Evolutionary conservation across 2,329 filamentous ascomycete genomes (phyloP).

Genomic region (Coniochaeta ligniaria): DNA sequence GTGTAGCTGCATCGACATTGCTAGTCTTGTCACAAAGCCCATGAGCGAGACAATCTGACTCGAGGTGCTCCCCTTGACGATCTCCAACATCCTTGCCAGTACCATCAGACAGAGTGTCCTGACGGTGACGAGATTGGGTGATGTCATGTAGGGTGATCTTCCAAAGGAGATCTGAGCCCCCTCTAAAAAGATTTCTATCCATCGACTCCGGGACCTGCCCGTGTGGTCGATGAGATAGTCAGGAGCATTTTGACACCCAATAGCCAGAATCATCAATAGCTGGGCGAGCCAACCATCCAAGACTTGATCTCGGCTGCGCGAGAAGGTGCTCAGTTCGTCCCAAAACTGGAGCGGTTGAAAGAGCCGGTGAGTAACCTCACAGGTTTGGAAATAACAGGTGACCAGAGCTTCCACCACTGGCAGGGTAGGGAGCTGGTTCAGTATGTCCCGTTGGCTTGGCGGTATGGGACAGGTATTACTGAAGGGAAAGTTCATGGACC

Average conservation of each 20-base stretch:
- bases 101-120: slow-evolving; percentile 17
- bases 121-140: slow-evolving; percentile 13
- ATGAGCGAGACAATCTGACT: slow-evolving; percentile 14
- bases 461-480: slow-evolving; percentile 8
- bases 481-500: slow-evolving; percentile 17
- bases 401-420: slow-evolving; percentile 13
- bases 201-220: slow-evolving; percentile 11
- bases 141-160: slow-evolving; percentile 11
- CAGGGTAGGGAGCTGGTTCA: slow-evolving; percentile 12
- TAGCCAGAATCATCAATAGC: slow-evolving; percentile 17
- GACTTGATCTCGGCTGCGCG: slow-evolving; percentile 9
- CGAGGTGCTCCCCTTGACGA: slow-evolving; percentile 11
- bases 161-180: slow-evolving; percentile 15
- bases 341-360: slow-evolving; percentile 14
- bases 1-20: slow-evolving; percentile 16
- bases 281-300: slow-evolving; percentile 17
- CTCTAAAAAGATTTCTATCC: slow-evolving; percentile 14
- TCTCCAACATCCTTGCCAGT: slow-evolving; percentile 14
- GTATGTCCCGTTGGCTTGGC: slow-evolving; percentile 8
- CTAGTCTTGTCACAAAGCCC: slow-evolving; percentile 12
- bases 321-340: slow-evolving; percentile 13
- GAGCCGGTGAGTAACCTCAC: slow-evolving; percentile 17
- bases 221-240: slow-evolving; percentile 10
- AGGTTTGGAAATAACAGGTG: slow-evolving; percentile 14
- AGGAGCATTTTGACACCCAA: slow-evolving; percentile 14